Evolutionary conservation across 2,329 filamentous ascomycete species (phyloP).

Genomic region (Biscogniauxia marginata): DNA sequence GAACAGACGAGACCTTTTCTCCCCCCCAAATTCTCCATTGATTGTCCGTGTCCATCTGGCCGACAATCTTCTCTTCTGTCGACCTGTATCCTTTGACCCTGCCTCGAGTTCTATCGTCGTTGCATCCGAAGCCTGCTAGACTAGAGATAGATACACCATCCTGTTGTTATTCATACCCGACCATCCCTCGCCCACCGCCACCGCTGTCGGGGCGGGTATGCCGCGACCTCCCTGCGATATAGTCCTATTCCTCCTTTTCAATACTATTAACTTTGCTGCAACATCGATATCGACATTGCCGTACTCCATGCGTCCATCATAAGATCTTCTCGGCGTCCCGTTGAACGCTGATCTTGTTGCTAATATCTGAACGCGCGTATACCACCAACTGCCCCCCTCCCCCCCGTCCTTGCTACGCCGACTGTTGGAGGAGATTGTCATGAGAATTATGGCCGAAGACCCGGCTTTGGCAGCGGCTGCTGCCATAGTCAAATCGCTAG

Average conservation of each 20-base stretch:
- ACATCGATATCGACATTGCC: slow-evolving; percentile 10
- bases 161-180: slow-evolving; percentile 10
- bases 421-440: slow-evolving; percentile 12
- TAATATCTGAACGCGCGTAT: slow-evolving; percentile 5
- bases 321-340: slow-evolving; percentile 22
- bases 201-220: slow-evolving; percentile 22
- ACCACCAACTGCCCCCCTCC: slow-evolving; percentile 4
- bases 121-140: neutral
- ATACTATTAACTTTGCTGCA: slow-evolving; percentile 6
- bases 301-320: slow-evolving; percentile 27
- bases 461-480: slow-evolving; percentile 53
- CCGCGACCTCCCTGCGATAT: slow-evolving; percentile 21
- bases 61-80: neutral
- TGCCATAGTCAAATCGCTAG: slow-evolving; percentile 53
- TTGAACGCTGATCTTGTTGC: slow-evolving; percentile 21
- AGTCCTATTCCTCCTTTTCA: slow-evolving; percentile 10
- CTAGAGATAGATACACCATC: neutral
- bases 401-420: slow-evolving; percentile 1
- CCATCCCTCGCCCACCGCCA: slow-evolving; percentile 16
- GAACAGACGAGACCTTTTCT: neutral
- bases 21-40: neutral
- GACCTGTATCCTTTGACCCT: neutral
- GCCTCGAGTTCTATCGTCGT: neutral
- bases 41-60: neutral
- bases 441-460: slow-evolving; percentile 50